A percentile compares a stretch with the other conserved stretches of the same genome.
Evolutionary conservation across 2,329 filamentous ascomycete species (phyloP).

Genomic region (Pleomassaria siparia): DNA sequence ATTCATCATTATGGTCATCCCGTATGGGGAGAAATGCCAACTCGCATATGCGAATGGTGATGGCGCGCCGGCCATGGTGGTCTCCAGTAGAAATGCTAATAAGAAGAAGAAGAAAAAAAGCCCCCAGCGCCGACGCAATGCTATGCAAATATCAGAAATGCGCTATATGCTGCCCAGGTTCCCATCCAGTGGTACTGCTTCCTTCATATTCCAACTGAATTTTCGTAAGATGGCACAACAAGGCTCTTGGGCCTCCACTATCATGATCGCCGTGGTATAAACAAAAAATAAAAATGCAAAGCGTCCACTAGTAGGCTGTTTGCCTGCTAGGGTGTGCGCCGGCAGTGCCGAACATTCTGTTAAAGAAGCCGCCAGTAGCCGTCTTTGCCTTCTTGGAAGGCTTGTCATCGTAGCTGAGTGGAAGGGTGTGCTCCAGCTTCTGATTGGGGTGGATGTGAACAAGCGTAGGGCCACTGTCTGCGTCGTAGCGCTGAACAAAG

Average conservation of each 20-base stretch:
- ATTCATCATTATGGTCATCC: constrained; percentile 10
- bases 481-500: constrained; percentile 45
- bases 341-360: constrained; percentile 37
- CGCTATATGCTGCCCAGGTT: constrained; percentile 8
- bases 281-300: constrained; percentile 24
- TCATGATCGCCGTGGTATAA: constrained; percentile 6
- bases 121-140: constrained; percentile 21
- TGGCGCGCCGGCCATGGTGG: constrained; percentile 14
- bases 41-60: constrained; percentile 7
- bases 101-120: constrained; percentile 1
- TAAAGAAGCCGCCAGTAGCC: constrained; percentile 40
- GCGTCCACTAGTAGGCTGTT: constrained; percentile 33
- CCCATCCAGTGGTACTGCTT: constrained; percentile 27
- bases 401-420: constrained; percentile 41
- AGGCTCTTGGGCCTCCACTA: constrained; percentile 11
- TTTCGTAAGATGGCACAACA: constrained; percentile 15
- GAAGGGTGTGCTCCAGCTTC: constrained; percentile 40
- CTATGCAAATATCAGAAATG: constrained; percentile 15
- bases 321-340: constrained; percentile 28
- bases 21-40: constrained; percentile 6
- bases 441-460: constrained; percentile 45
- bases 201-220: constrained; percentile 15
- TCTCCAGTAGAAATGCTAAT: constrained; percentile 11
- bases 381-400: constrained; percentile 44
- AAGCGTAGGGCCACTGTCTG: constrained; percentile 44